Evolutionary conservation across 2,329 filamentous ascomycete species (phyloP), one percentile per base, ranked within the genome.

Genomic region (Fusarium sp.): DNA sequence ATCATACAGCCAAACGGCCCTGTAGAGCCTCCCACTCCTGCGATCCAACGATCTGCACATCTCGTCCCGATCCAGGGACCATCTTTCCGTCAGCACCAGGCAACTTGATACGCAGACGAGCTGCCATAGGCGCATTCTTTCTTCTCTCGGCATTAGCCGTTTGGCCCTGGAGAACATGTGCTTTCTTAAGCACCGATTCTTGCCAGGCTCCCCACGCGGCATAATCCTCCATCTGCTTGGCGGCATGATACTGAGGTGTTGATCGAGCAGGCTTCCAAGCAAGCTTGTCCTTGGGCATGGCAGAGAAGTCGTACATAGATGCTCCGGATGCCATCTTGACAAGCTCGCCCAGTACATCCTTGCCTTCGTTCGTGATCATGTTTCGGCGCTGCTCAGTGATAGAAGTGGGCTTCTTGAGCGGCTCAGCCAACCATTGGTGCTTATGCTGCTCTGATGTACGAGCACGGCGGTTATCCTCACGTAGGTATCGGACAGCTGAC

Each of bases 201-300:
- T 86, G 83, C 89, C 89, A 91, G 63, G 81, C 79, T 73, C 82
- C 84, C 89, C 88, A 91, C 2, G 84, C 81, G 25, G 86, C 89
- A 74, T 87, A 91, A 68, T 92, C 87, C 78, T 93, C 91, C 61
- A 83, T 85, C 77, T 90, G 87, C 77, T 83, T 86, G 20, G 89
- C 90, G 12, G 89, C 88, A 65, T 90, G 88, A 79, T 90, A 93
- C 76, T 88, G 86, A 6, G 90, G 87, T 47, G 89, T 92, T 41
- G 83, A 83, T 75, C 82, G 87, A 24, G 87, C 87, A 24, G 90
- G 90, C 68, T 88, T 85, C 91, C 91, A 93, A 12, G 86, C 86
- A 42, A 90, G 82, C 76, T 85, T 87, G 75, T 92, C 88, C 75
- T 85, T 81, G 2, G 88, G 87, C 69, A 90, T 77, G 29, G 78